phyloP scores from a whole-genome alignment of 768 basidiomycete genomes.

The Glaciozyma martinii region DNA sequence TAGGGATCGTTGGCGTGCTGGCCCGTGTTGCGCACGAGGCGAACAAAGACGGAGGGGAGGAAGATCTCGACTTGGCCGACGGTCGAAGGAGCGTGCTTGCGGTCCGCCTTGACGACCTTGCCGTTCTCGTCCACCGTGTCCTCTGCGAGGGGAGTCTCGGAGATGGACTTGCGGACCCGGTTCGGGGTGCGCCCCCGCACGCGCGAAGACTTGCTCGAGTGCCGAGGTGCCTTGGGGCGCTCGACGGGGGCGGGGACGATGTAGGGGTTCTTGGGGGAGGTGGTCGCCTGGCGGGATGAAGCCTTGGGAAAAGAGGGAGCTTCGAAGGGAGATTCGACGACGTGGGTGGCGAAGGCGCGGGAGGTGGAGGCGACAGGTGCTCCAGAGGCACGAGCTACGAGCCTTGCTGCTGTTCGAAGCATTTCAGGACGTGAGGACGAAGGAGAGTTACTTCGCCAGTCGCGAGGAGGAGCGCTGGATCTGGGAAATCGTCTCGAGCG shows the following conservation, averaged over 20 bases:
- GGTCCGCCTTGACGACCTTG: not conserved
- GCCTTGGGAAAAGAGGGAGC: not conserved
- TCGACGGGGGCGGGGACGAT: not conserved
- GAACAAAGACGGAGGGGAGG: slow-evolving; percentile 32
- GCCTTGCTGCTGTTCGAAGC: too few species aligned
- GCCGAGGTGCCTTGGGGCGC: slow-evolving; percentile 3
- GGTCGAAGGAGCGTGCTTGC: slow-evolving; percentile 6
- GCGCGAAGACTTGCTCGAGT: slow-evolving; percentile 23
- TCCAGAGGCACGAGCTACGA: too few species aligned
- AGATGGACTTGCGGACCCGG: slow-evolving; percentile 12
- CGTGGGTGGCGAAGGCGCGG: not conserved
- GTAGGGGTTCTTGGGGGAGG: slow-evolving; percentile 2
- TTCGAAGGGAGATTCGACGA: not conserved
- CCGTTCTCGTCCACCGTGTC: slow-evolving; percentile 14
- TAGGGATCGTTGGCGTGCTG: slow-evolving; percentile 31
- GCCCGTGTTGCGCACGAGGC: slow-evolving; percentile 34
- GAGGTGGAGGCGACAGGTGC: not conserved
- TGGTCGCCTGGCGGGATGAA: not conserved
- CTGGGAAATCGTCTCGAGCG: too few species aligned
- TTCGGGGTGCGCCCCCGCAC: slow-evolving; percentile 13
- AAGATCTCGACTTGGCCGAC: slow-evolving; percentile 23
- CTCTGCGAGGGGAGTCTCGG: not conserved
- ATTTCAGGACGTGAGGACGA: too few species aligned
- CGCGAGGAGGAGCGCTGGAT: too few species aligned
- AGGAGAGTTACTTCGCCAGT: too few species aligned